A percentile compares a stretch with the other conserved stretches of the same genome.
phyloP scores from a whole-genome alignment of 768 basidiomycete species.

The Leccinum aurantiacum region DNA sequence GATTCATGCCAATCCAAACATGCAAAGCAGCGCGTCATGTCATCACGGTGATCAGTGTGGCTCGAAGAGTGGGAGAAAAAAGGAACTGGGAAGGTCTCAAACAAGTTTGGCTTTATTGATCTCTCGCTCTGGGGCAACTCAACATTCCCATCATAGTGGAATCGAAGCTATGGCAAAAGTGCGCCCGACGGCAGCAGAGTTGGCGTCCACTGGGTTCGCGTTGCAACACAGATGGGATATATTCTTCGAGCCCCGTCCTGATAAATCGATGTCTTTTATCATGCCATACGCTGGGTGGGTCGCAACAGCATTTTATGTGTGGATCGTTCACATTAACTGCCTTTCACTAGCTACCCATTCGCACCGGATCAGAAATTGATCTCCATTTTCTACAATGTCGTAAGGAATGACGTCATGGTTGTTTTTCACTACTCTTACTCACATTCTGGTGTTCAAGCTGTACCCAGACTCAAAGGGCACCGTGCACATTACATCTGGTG shows the following conservation, averaged over 20 bases:
- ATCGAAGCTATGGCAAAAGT: conserved; percentile 3
- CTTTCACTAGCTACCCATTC: conserved; percentile 26
- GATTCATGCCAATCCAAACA: background rate
- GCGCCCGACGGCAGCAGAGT: background rate
- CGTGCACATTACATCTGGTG: conserved; percentile 46
- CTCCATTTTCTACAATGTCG: conserved; percentile 32
- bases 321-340: background rate
- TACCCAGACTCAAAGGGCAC: conserved; percentile 50
- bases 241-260: conserved; percentile 49
- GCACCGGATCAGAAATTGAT: conserved; percentile 29
- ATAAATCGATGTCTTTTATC: conserved; percentile 55
- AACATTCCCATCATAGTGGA: background rate
- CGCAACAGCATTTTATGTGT: background rate
- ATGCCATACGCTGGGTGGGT: conserved; percentile 42
- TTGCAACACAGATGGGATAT: conserved; percentile 35
- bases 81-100: conserved; percentile 50
- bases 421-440: background rate
- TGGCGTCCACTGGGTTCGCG: background rate
- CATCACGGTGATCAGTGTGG: conserved; percentile 21
- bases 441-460: conserved; percentile 15
- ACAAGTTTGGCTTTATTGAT: conserved; percentile 42
- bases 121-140: background rate
- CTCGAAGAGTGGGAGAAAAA: conserved; percentile 33
- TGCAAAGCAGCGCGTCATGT: background rate
- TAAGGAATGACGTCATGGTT: conserved; percentile 14